These are phyloP conservation scores for Schrenkiella parvula DNA, from an alignment of 345 rosid species.

Conservation along the genomic window DNA sequence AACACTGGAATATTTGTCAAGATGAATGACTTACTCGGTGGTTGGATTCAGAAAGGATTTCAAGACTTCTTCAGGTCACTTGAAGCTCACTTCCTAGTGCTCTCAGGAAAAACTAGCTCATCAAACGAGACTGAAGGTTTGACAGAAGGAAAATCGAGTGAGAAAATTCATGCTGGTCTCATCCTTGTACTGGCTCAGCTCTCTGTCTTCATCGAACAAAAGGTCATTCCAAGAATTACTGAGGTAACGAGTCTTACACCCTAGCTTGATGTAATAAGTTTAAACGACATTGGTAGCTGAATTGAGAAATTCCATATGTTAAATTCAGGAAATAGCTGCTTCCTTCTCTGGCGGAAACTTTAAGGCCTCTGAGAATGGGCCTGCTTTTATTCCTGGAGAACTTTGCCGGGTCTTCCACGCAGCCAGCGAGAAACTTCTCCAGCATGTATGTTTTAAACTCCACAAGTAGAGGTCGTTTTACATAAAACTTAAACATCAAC, in stretches of 20 bases:
- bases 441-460: slow-evolving; percentile 55
- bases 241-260: slow-evolving; percentile 57
- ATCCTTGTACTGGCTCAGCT: slow-evolving; percentile 87
- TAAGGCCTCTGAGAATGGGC: slow-evolving; percentile 58
- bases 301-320: slow-evolving; percentile 7
- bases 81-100: slow-evolving; percentile 54
- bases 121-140: slow-evolving; percentile 44
- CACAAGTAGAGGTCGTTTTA: neutral
- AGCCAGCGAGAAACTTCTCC: slow-evolving; percentile 80
- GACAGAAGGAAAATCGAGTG: slow-evolving; percentile 48
- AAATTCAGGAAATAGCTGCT: slow-evolving; percentile 72
- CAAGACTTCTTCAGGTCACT: slow-evolving; percentile 79
- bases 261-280: neutral
- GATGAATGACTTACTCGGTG: slow-evolving; percentile 56
- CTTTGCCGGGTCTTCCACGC: slow-evolving; percentile 72
- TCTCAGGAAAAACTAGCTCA: slow-evolving; percentile 71
- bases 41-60: slow-evolving; percentile 94
- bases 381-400: slow-evolving; percentile 90
- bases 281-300: neutral
- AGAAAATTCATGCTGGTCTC: slow-evolving; percentile 62
- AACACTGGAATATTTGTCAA: slow-evolving; percentile 53
- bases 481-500: slow-evolving; percentile 5
- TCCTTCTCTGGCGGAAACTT: slow-evolving; percentile 78
- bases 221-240: slow-evolving; percentile 74
- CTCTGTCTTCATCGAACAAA: slow-evolving; percentile 81